phyloP scores from a whole-genome alignment of 2,329 filamentous ascomycete species.

The Fusarium buxicola region DNA sequence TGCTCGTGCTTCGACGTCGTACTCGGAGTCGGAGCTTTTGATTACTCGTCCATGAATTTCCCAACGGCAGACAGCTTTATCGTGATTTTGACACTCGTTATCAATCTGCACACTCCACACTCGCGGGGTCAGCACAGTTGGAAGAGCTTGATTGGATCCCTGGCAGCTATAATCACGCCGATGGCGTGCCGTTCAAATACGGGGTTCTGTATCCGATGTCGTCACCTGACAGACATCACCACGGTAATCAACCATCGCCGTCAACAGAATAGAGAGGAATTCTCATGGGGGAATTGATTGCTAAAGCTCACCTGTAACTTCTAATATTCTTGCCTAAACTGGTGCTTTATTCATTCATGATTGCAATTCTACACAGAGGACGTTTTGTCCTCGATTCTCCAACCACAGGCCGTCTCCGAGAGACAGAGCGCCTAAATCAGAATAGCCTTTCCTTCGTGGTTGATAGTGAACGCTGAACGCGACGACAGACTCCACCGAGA shows the following conservation, averaged over 20 bases:
- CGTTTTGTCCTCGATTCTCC: too few species aligned
- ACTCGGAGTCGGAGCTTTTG: conserved; percentile 34
- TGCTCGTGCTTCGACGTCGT: conserved; percentile 18
- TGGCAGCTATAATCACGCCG: conserved; percentile 27
- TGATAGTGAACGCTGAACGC: too few species aligned
- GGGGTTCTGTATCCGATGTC: background rate
- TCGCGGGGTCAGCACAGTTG: conserved; percentile 39
- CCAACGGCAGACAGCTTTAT: conserved; percentile 41
- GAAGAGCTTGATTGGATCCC: conserved; percentile 30
- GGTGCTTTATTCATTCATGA: too few species aligned
- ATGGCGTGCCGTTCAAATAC: background rate
- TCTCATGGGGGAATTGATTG: too few species aligned
- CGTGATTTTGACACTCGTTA: conserved; percentile 29
- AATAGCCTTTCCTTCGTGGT: too few species aligned
- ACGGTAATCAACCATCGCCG: conserved; percentile 15
- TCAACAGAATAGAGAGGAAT: too few species aligned
- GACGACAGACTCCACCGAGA: too few species aligned
- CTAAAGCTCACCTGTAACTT: too few species aligned
- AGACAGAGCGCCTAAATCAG: too few species aligned
- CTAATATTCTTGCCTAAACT: too few species aligned
- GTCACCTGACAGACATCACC: conserved; percentile 38
- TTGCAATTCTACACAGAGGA: too few species aligned
- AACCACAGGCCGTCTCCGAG: too few species aligned
- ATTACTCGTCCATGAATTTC: conserved; percentile 25
- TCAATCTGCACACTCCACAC: conserved; percentile 33